Base-by-base conservation (phyloP, 768 basidiomycete genomes). In the Rickenella mellea region DNA sequence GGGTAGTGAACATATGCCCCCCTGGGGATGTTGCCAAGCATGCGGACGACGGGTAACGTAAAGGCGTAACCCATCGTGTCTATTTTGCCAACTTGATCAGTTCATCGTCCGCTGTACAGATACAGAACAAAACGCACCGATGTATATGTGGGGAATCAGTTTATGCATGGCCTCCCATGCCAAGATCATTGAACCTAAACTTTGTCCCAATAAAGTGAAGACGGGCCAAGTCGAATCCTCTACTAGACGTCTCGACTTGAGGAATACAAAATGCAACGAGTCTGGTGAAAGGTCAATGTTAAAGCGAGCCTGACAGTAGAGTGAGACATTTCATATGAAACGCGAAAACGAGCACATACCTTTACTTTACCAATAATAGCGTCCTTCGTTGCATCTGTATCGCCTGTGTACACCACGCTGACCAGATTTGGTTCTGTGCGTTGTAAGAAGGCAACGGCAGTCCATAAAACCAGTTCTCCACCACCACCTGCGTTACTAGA, bases 21-120 rank as follows among this genome's bases (percentile, higher is more conserved):
- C 19, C 94, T 71, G 2, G 86, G 80, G 29, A 89, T 70, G 12
- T 67, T 56, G 12, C 76, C 71, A n/a, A 94, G 54, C 40, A 77
- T 61, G 1, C 74, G 62, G 6, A 92, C 80, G 24, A 85, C 64
- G 14, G 83, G 89, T 59, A 88, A 91, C 2, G 90, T 89, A 56
- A 97, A 97, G 0, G 92, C 91, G 52, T 92, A 96, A 22, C 96
- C 96, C 93, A 98, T 98, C 0, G 92, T 90, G 57, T 99, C 94
- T 96, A 51, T 2, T 32, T 35, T 15, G 39, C 17, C 11, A 32
- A 39, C 10, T 29, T 2, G 6, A 8, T 39, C 22, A 48, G 33
- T 29, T 48, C 20, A 51, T n/a, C n/a, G n/a, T n/a, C n/a, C n/a
- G n/a, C n/a, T n/a, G n/a, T n/a, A n/a, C n/a, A 29, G 25, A 29